Conservation (phyloP, 116 monocot genomes). For the Posidonia oceanica region DNA sequence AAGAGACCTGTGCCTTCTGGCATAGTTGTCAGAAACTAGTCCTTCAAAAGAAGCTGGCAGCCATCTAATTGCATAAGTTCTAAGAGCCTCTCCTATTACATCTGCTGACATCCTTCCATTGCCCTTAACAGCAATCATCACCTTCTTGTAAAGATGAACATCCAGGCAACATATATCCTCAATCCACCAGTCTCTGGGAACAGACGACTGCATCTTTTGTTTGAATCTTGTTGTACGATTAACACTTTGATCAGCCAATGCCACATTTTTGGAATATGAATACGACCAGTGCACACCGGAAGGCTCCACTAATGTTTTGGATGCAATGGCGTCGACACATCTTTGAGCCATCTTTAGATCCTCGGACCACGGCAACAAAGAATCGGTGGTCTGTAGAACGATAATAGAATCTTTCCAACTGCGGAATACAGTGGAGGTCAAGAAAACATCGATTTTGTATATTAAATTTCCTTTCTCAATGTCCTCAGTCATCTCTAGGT, state of each 20-base stretch:
- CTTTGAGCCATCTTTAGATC: slow-evolving; percentile 65
- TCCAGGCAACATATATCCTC: slow-evolving; percentile 78
- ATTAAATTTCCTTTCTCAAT: slow-evolving; percentile 85
- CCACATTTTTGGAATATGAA: slow-evolving; percentile 36
- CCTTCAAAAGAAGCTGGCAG: slow-evolving; percentile 57
- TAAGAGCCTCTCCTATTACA: slow-evolving; percentile 56
- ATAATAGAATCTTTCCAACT: slow-evolving; percentile 94
- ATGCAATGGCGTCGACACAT: slow-evolving; percentile 75
- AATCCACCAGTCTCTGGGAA: slow-evolving; percentile 87
- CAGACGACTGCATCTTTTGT: slow-evolving; percentile 12
- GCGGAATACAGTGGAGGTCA: slow-evolving; percentile 58
- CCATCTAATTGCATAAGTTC: slow-evolving; percentile 69
- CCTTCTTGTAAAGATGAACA: slow-evolving; percentile 64
- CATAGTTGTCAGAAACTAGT: slow-evolving; percentile 32
- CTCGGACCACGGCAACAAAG: slow-evolving; percentile 55
- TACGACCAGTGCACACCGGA: slow-evolving; percentile 77
- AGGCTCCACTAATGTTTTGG: slow-evolving; percentile 70
- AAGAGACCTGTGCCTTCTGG: slow-evolving; percentile 30
- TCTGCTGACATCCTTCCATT: slow-evolving; percentile 66
- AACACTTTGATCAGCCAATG: slow-evolving; percentile 19
- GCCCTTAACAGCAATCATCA: slow-evolving; percentile 58
- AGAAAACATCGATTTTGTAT: slow-evolving; percentile 80
- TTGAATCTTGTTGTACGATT: slow-evolving; percentile 8
- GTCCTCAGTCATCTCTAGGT: slow-evolving; percentile 79
- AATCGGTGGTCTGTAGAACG: slow-evolving; percentile 54